Evolutionary conservation across 176 grass and related monocot genomes (phyloP).

Genomic region (Pontederia paniculata): DNA sequence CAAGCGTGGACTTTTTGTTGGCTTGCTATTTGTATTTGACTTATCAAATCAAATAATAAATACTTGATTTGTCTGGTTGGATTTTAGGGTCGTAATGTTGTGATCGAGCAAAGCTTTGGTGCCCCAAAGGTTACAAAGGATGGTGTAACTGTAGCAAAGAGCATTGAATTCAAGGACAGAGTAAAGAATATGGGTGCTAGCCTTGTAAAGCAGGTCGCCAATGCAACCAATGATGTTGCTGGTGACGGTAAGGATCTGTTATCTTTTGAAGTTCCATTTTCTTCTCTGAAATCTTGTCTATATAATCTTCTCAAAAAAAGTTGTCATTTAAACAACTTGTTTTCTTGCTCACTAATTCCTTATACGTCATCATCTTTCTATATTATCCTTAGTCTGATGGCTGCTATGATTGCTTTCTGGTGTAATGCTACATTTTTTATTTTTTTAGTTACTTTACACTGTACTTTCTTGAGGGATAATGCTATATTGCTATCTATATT

Average conservation of each 20-base stretch:
- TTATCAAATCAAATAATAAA: too few species aligned
- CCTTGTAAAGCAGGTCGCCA: constrained; percentile 97
- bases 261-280: background rate
- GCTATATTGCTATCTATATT: too few species aligned
- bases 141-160: constrained; percentile 95
- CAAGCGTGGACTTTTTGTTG: too few species aligned
- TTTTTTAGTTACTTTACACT: background rate
- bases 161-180: constrained; percentile 90
- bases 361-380: too few species aligned
- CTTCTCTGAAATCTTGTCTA: background rate
- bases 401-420: too few species aligned
- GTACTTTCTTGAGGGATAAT: too few species aligned
- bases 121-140: constrained; percentile 97
- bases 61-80: background rate
- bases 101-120: constrained; percentile 96
- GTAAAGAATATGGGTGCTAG: constrained; percentile 90
- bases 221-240: constrained; percentile 92
- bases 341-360: too few species aligned
- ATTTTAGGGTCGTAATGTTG: constrained; percentile 65
- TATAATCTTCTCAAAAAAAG: too few species aligned
- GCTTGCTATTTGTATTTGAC: too few species aligned
- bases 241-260: constrained; percentile 58
- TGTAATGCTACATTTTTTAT: background rate
- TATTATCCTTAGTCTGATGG: too few species aligned
- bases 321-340: too few species aligned